Conservation (phyloP, 352 stramenopile genomes). For the Globisporangium nunn region DNA sequence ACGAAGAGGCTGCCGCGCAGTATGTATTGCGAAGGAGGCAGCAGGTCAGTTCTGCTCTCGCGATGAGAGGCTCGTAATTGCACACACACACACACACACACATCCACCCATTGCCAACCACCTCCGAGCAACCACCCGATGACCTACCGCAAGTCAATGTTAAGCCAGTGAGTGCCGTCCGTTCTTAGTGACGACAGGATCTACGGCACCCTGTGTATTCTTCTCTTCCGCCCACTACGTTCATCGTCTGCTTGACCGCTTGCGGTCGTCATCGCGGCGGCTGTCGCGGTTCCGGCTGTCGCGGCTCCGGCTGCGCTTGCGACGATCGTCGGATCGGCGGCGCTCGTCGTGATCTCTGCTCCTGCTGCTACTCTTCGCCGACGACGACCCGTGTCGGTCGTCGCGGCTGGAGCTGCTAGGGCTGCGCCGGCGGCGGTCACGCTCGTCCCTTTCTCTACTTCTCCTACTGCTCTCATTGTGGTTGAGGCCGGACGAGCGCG, state of each 20-base stretch:
- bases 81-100: background rate
- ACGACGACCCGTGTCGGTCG: background rate
- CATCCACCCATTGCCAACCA: background rate
- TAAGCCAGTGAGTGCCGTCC: too few relatives aligned
- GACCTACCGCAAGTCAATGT: background rate
- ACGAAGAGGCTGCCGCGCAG: background rate
- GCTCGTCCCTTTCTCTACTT: slow-evolving; percentile 5
- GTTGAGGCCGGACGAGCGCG: slow-evolving; percentile 9
- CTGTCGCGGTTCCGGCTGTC: slow-evolving; percentile 19
- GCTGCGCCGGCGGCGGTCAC: slow-evolving; percentile 8
- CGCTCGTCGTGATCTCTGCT: slow-evolving; percentile 7
- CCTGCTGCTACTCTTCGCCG: background rate
- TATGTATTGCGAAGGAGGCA: background rate
- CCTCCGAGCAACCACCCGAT: background rate
- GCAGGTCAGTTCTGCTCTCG: background rate
- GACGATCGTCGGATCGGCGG: slow-evolving; percentile 5
- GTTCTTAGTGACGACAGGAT: too few relatives aligned
- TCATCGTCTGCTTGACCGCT: slow-evolving; percentile 18
- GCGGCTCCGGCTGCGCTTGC: slow-evolving; percentile 24
- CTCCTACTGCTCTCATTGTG: slow-evolving; percentile 5
- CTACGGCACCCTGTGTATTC: background rate
- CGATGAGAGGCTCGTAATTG: background rate
- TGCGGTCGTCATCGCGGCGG: slow-evolving; percentile 16
- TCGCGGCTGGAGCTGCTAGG: slow-evolving; percentile 10
- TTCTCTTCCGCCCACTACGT: slow-evolving; percentile 2